Evolutionary conservation across 345 rosid species (phyloP), one percentile per base, ranked within the genome.

Genomic region (Noccaea bulbosa): DNA sequence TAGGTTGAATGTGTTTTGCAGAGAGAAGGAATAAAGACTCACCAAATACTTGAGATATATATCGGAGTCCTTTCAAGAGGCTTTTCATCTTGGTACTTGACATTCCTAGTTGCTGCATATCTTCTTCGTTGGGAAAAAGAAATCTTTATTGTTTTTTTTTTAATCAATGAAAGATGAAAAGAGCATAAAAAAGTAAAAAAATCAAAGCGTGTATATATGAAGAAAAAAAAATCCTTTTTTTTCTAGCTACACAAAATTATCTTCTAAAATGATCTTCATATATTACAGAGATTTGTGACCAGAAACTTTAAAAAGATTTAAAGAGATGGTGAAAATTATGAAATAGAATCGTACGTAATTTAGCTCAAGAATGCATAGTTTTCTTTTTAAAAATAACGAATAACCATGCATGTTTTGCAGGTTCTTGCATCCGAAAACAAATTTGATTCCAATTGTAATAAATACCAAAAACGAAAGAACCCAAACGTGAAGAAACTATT

Each of bases 11-110:
- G 4, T 27, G 30, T 27, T 20, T 2, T 27, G 30, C 0, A 27
- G 34, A 17, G 41, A 48, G 8, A 48, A 41, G 8, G 8, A 30
- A 30, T 3, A 12, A 8, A 12, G 62, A 68, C 52, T 11, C 56
- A 88, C 88, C 85, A 56, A 86, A 87, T 2, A 80, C 80, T 7
- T 83, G 84, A 17, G 83, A 70, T 27, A 89, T 72, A 57, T 72
- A 80, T 72, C 78, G 82, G 0, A 89, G 70, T 14, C 92, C 88
- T 73, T 75, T 85, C 3, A 82, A 45, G 46, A 89, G 80, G 60
- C 82, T 84, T 79, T 85, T 78, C 66, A 71, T 81, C 68, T 67
- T 50, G 34, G 4, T 35, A 24, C 43, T 72, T 65, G 71, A 56
- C 71, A 46, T 37, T 55, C 22, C 52, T 1, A 63, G 20, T 45